These are phyloP conservation scores for Eucalyptus coolabah DNA, from an alignment of 345 rosid genomes.

Conservation along the genomic window DNA sequence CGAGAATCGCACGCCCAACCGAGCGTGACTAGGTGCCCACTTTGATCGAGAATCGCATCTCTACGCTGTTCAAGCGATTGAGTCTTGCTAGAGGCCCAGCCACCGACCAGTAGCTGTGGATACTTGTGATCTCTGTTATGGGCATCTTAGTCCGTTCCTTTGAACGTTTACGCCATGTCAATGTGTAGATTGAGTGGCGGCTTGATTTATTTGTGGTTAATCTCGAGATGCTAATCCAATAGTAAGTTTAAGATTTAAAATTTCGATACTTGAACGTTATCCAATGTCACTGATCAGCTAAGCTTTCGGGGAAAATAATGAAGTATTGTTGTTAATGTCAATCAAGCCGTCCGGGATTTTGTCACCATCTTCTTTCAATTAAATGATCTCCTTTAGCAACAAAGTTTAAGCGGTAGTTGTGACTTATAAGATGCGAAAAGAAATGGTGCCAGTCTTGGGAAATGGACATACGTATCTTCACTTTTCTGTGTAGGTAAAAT, in stretches of 20 bases:
- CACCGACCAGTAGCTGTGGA: no score
- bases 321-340: neutral
- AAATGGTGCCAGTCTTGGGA: neutral
- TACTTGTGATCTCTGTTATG: neutral
- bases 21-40: no score
- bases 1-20: neutral
- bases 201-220: neutral
- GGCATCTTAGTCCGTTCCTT: neutral
- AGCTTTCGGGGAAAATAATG: neutral
- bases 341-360: neutral
- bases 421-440: neutral
- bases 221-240: neutral
- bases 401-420: neutral
- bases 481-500: neutral
- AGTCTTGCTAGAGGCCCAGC: neutral
- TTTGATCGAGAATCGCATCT: fast-evolving
- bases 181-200: neutral
- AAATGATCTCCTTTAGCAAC: neutral
- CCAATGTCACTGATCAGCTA: neutral
- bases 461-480: neutral
- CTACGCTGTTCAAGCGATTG: neutral
- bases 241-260: neutral
- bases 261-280: neutral
- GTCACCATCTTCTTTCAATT: neutral
- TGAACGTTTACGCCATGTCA: neutral